Conservation (phyloP, 768 basidiomycete species). For the Crepidotus variabilis region DNA sequence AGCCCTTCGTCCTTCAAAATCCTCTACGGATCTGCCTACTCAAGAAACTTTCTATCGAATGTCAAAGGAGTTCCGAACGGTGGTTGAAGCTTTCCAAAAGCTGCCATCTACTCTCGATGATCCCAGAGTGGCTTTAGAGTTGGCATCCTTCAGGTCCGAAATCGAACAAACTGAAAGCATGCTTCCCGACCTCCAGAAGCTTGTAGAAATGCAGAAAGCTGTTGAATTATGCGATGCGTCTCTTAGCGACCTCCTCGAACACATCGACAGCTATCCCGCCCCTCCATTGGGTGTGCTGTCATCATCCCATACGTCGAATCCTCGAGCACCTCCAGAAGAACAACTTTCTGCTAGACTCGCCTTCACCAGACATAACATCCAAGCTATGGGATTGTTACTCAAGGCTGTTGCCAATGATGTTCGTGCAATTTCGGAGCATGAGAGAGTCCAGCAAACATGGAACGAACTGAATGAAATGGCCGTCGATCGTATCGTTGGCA, state of each 20-base stretch:
- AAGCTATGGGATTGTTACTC: slow-evolving; percentile 40
- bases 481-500: slow-evolving; percentile 57
- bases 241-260: slow-evolving; percentile 81
- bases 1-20: slow-evolving; percentile 39
- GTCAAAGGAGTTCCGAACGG: slow-evolving; percentile 37
- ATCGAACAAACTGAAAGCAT: slow-evolving; percentile 46
- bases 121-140: slow-evolving; percentile 46
- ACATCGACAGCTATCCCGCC: slow-evolving; percentile 80
- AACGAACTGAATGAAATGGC: slow-evolving; percentile 79
- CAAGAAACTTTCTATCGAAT: slow-evolving; percentile 44
- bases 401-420: slow-evolving; percentile 49
- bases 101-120: slow-evolving; percentile 44
- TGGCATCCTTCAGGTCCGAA: slow-evolving; percentile 59
- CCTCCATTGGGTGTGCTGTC: slow-evolving; percentile 47
- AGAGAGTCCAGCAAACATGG: slow-evolving; percentile 78
- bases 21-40: slow-evolving; percentile 48
- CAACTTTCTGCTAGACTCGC: slow-evolving; percentile 60
- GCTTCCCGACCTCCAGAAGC: slow-evolving; percentile 45
- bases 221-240: slow-evolving; percentile 64
- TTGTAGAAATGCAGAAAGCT: slow-evolving; percentile 50
- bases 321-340: slow-evolving; percentile 53
- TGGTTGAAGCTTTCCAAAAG: slow-evolving; percentile 41
- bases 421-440: slow-evolving; percentile 56
- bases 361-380: slow-evolving; percentile 56
- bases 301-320: slow-evolving; percentile 41